These are phyloP conservation scores for Fraxinus platypoda DNA, from an alignment of 305 asterid species.

Conservation along the genomic window DNA sequence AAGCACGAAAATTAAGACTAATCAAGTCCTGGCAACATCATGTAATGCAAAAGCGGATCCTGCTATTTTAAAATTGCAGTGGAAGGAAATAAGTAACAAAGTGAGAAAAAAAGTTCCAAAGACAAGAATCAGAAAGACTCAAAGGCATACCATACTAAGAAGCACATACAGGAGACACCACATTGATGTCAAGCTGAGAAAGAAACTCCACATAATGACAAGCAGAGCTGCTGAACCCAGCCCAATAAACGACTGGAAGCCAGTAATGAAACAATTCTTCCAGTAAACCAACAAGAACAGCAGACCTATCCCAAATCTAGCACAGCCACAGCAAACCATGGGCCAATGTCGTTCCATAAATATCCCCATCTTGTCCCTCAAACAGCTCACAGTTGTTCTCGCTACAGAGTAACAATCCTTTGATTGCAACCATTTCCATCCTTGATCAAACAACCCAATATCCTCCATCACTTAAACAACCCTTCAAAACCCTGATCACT, in stretches of 20 bases:
- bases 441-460: conserved; percentile 91
- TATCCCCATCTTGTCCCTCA: conserved; percentile 70
- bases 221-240: conserved; percentile 91
- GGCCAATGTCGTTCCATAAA: conserved; percentile 95
- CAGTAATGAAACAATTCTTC: conserved; percentile 73
- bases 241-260: conserved; percentile 64
- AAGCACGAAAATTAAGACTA: conserved; percentile 19
- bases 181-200: conserved; percentile 90
- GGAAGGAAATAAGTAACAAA: not conserved
- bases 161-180: conserved; percentile 89
- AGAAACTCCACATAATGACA: conserved; percentile 96
- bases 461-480: conserved; percentile 75
- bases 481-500: conserved; percentile 22
- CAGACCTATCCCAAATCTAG: conserved; percentile 48
- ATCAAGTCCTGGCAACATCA: not conserved
- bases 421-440: conserved; percentile 86
- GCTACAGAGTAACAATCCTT: conserved; percentile 70
- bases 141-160: conserved; percentile 87
- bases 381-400: conserved; percentile 48
- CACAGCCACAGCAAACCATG: conserved; percentile 76
- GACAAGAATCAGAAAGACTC: conserved; percentile 5
- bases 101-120: not conserved
- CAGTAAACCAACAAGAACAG: conserved; percentile 65
- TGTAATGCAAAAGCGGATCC: conserved; percentile 18
- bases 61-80: conserved; percentile 10